phyloP scores from a whole-genome alignment of 2,329 filamentous ascomycete genomes.

The Bipolaris cookei region DNA sequence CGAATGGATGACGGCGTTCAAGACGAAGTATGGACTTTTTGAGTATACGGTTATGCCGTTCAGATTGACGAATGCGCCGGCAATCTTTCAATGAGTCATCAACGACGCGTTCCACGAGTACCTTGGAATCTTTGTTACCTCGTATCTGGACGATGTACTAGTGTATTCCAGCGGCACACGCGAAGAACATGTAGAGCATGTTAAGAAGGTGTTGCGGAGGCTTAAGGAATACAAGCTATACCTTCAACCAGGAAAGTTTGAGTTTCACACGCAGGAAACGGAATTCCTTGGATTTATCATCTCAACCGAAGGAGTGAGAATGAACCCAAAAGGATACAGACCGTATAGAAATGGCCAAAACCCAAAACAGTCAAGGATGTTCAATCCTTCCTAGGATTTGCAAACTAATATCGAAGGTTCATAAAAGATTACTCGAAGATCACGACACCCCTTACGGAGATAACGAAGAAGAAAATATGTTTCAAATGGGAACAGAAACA shows the following conservation, averaged over 20 bases:
- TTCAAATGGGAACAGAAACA: not conserved
- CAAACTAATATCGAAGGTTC: not conserved
- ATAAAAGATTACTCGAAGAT: slow-evolving; percentile 2
- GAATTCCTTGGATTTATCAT: slow-evolving; percentile 21
- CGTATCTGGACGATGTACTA: no score
- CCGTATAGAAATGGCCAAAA: slow-evolving; percentile 32
- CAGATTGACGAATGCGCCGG: not conserved
- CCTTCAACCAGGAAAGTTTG: not conserved
- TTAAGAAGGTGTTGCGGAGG: no score
- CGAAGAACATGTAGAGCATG: no score
- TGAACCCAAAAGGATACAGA: slow-evolving; percentile 32
- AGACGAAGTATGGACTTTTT: not conserved
- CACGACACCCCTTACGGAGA: not conserved
- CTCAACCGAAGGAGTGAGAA: slow-evolving; percentile 25
- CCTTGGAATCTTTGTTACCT: no score
- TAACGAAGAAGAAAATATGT: not conserved
- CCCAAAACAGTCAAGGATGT: slow-evolving; percentile 25
- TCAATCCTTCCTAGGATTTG: not conserved
- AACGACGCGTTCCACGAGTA: no score
- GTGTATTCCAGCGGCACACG: no score
- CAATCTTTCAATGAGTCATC: no score
- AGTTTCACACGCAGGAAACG: slow-evolving; percentile 37
- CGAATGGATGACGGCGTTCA: not conserved
- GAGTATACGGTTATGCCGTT: not conserved
- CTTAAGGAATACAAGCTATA: not conserved